Percentiles rank a stretch among this genome's conserved stretches.
Conservation (phyloP, 495 filamentous ascomycete species). For the Xylaria nigripes region DNA sequence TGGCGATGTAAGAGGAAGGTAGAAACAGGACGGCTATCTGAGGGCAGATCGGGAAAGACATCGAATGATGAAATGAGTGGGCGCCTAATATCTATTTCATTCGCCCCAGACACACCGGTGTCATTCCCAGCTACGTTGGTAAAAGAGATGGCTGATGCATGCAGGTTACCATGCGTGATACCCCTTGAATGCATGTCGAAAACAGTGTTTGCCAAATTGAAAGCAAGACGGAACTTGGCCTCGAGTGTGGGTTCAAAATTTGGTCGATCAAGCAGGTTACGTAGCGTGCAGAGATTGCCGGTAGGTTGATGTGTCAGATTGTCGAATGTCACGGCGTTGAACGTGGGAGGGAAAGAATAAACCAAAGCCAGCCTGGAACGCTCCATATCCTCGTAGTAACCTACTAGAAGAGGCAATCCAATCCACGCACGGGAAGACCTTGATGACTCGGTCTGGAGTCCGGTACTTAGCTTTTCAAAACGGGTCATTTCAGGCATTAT, state of each 20-base stretch:
- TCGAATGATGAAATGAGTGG: slow-evolving; percentile 77
- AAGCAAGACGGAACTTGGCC: slow-evolving; percentile 75
- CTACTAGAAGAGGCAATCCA: slow-evolving; percentile 52
- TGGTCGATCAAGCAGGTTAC: slow-evolving; percentile 42
- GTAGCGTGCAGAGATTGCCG: slow-evolving; percentile 42
- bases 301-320: slow-evolving; percentile 39
- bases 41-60: slow-evolving; percentile 62
- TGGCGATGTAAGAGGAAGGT: slow-evolving; percentile 60
- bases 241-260: slow-evolving; percentile 55
- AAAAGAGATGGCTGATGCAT: slow-evolving; percentile 72
- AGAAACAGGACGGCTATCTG: slow-evolving; percentile 31
- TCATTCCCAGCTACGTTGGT: slow-evolving; percentile 47
- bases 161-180: slow-evolving; percentile 72
- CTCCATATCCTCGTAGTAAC: slow-evolving; percentile 76
- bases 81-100: slow-evolving; percentile 56
- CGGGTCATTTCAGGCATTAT: slow-evolving; percentile 55
- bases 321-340: slow-evolving; percentile 51
- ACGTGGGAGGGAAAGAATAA: slow-evolving; percentile 67
- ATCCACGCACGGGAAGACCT: slow-evolving; percentile 54
- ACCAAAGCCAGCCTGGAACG: slow-evolving; percentile 73
- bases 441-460: slow-evolving; percentile 48
- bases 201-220: slow-evolving; percentile 67
- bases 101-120: slow-evolving; percentile 16
- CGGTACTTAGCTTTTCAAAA: slow-evolving; percentile 54
- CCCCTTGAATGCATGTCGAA: slow-evolving; percentile 68